A percentile compares a stretch with the other conserved stretches of the same genome.
These are phyloP conservation scores for Dioscorea alata DNA, from an alignment of 106 monocot species.

Conservation along the genomic window DNA sequence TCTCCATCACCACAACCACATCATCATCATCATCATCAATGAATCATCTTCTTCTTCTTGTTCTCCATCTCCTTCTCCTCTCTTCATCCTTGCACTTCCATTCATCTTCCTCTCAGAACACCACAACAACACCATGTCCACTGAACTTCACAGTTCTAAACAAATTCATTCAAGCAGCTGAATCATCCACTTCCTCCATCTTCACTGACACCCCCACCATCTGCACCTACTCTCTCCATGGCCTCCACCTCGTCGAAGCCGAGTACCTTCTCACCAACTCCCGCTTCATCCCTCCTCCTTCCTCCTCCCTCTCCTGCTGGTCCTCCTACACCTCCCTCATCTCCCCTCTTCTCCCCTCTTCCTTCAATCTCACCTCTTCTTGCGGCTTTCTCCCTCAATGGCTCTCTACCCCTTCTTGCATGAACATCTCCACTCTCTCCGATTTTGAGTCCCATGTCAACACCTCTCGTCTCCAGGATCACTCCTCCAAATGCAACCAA, in stretches of 20 bases:
- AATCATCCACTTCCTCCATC: slow-evolving; percentile 2
- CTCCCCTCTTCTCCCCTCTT: slow-evolving; percentile 14
- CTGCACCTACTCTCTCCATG: slow-evolving; percentile 39
- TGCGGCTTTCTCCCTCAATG: slow-evolving; percentile 46
- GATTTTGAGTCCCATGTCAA: slow-evolving; percentile 45
- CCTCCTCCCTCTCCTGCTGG: slow-evolving; percentile 54
- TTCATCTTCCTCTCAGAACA: background rate
- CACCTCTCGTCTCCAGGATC: slow-evolving; percentile 18
- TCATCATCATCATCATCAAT: too few relatives aligned
- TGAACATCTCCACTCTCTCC: slow-evolving; percentile 57
- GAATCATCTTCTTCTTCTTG: background rate
- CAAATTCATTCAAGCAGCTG: slow-evolving; percentile 24
- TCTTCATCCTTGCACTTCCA: background rate
- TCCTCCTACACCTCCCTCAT: slow-evolving; percentile 17
- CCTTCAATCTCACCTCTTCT: slow-evolving; percentile 33
- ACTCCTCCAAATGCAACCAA: slow-evolving; percentile 34
- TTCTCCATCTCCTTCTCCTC: background rate
- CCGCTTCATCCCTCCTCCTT: slow-evolving; percentile 49
- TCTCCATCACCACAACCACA: too few relatives aligned
- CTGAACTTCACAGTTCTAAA: slow-evolving; percentile 59
- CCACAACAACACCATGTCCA: slow-evolving; percentile 30
- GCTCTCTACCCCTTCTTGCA: slow-evolving; percentile 53
- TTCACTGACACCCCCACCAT: slow-evolving; percentile 16
- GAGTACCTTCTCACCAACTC: slow-evolving; percentile 39
- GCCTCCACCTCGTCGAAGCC: slow-evolving; percentile 53